These are phyloP conservation scores for Blastocladiella britannica DNA, from an alignment of 192 early-diverging fungal species.

Conservation along the genomic window DNA sequence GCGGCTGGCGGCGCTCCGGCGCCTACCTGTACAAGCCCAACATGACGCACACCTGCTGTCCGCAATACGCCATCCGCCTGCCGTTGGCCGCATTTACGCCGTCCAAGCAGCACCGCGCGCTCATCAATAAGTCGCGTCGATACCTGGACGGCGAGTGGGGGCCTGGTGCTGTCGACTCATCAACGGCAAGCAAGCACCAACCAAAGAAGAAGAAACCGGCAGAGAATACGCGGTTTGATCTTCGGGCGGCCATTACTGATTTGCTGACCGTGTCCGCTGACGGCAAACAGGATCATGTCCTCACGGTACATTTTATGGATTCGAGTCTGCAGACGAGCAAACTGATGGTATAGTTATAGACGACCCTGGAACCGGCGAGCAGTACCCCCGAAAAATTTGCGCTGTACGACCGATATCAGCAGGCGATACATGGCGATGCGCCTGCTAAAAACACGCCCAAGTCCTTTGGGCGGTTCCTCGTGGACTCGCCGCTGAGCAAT, in stretches of 20 bases:
- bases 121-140: constrained; percentile 37
- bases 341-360: constrained; percentile 7
- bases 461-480: constrained; percentile 46
- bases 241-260: constrained; percentile 17
- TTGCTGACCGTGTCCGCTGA: not conserved
- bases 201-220: not conserved
- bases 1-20: constrained; percentile 24
- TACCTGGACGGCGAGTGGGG: constrained; percentile 19
- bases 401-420: constrained; percentile 67
- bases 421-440: constrained; percentile 53
- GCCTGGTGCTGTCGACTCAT: not conserved
- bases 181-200: not conserved
- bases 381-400: constrained; percentile 53
- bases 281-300: constrained; percentile 1
- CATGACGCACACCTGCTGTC: constrained; percentile 3
- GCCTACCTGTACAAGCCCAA: not conserved
- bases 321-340: not conserved
- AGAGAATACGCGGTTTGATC: not conserved
- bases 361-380: constrained; percentile 35
- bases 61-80: constrained; percentile 16
- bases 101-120: constrained; percentile 43
- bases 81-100: constrained; percentile 27
- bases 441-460: constrained; percentile 21
- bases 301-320: not conserved
- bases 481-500: constrained; percentile 41